A percentile compares a stretch with the other conserved stretches of the same genome.
Evolutionary conservation across 106 monocot species (phyloP).

Genomic region (Dendrobium officinale): DNA sequence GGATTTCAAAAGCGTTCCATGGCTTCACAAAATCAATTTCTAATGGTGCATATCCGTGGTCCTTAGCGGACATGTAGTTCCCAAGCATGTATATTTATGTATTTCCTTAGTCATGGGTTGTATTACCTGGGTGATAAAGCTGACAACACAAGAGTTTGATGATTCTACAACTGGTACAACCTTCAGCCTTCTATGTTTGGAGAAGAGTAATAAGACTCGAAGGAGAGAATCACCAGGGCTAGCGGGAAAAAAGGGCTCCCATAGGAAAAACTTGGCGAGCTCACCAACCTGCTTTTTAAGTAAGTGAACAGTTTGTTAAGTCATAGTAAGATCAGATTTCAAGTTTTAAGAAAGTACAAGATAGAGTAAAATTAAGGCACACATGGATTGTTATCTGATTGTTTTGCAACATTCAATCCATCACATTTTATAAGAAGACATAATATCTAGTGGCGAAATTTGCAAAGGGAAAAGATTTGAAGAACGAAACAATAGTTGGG

Average conservation of each 20-base stretch:
- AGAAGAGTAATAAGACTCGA: constrained; percentile 37
- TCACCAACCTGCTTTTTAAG: constrained; percentile 25
- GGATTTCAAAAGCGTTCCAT: background rate
- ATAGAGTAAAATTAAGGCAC: background rate
- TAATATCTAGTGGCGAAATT: background rate
- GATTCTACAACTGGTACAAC: constrained; percentile 38
- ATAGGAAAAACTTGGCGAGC: constrained; percentile 36
- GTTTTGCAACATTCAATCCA: background rate
- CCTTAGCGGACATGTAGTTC: background rate
- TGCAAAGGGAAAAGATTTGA: background rate
- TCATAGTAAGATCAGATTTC: background rate
- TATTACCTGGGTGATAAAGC: constrained; percentile 35
- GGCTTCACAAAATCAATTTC: background rate
- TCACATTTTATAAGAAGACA: background rate
- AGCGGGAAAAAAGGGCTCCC: constrained; percentile 51
- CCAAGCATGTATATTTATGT: background rate
- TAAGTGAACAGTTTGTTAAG: background rate
- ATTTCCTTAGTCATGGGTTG: background rate
- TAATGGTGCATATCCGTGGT: background rate
- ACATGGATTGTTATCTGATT: background rate
- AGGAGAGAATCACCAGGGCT: constrained; percentile 28
- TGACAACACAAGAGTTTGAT: constrained; percentile 18
- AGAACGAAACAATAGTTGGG: background rate
- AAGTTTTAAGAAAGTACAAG: background rate
- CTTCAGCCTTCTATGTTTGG: constrained; percentile 28